Base-by-base conservation (phyloP, 2,329 filamentous ascomycete species). In the Colletotrichum noveboracense region DNA sequence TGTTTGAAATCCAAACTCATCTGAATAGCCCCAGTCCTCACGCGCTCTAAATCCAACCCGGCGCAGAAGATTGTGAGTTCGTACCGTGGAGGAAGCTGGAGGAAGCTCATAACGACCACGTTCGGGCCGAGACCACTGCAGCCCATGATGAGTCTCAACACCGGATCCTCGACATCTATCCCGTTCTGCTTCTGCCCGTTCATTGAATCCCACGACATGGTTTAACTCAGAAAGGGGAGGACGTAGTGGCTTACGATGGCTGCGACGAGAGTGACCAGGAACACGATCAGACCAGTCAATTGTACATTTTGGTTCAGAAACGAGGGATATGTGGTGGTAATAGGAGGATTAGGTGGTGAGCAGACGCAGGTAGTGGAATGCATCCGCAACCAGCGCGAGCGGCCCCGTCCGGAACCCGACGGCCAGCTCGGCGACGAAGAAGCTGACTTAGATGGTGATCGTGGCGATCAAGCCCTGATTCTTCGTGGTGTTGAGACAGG, bases 311-410 rank as follows among this genome's bases (percentile, higher is more conserved):
- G 56, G 26, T 18, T 21, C 26, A 32, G 13, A 16, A 36, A 1
- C 7, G 34, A 34, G 13, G 34, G 34, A 36, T 36, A 36, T 1
- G 34, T 36, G 13, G 34, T 36, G 13, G 34, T 1, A 36, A 4
- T 16, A 16, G 3, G 2, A 21, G 24, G 4, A 34, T 7, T 10
- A 26, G n/a, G 6, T 56, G 9, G 16, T 38, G 36, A 38, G 18
- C 16, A 38, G 3, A 80, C 89, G 76, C 85, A 94, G 93, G 81
- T 95, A 95, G 81, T 96, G 94, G 79, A 96, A 95, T 2, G 94
- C 93, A 87, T 96, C 94, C 32, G 94, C 94, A 30, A 96, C 87
- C 4, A 96, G 86, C 1, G 93, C 93, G 13, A 96, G 87, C 1
- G 94, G 95, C 68, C 88, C 88, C 2, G 94, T 95, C 76, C 91